Base-by-base conservation (phyloP, 768 basidiomycete genomes). In the Tylopilus sp. region DNA sequence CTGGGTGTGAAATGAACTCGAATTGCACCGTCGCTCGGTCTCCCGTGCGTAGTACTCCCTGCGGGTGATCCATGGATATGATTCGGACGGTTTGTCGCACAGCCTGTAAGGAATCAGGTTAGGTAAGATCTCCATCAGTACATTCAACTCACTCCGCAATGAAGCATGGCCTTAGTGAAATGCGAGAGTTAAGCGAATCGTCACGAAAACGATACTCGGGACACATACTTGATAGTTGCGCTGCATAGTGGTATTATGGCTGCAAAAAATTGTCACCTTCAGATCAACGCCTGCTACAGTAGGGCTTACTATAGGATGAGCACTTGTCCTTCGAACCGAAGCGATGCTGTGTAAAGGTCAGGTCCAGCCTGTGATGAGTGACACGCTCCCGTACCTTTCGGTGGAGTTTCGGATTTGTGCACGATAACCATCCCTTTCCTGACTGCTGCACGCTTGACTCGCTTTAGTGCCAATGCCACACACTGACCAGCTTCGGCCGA, bases 371-470 rank as follows among this genome's bases (percentile, higher is more conserved):
- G 18, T 18, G 22, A 17, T 31, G 25, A 43, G 43, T 9, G 10
- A 28, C 26, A 41, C 31, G 26, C 10, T 4, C 11, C 54, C 71
- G 48, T 60, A 88, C 89, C 88, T 75, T 79, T 80, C 4, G 94
- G 94, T 23, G 82, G 86, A 7, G 71, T 71, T 11, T 95, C 93
- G 2, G 83, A 79, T 68, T 86, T 91, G 50, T 83, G 82, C 1
- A 94, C 85, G 40, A 98, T 73, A 3, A 97, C 91, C 95, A 95
- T 95, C 12, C 95, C 95, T 69, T 98, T 98, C 52, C 95, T 76
- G 9, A 98, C 83, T 20, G 84, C 81, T 8, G 83, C 79, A 48
- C 91, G 75, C 48, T 87, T 79, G 52, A 97, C 85, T 40, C 91
- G 80, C 74, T 98, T 99, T 25, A 99, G 71, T 4, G 95, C 97